Conservation (phyloP, 345 rosid species). For the Eucalyptus regnans region DNA sequence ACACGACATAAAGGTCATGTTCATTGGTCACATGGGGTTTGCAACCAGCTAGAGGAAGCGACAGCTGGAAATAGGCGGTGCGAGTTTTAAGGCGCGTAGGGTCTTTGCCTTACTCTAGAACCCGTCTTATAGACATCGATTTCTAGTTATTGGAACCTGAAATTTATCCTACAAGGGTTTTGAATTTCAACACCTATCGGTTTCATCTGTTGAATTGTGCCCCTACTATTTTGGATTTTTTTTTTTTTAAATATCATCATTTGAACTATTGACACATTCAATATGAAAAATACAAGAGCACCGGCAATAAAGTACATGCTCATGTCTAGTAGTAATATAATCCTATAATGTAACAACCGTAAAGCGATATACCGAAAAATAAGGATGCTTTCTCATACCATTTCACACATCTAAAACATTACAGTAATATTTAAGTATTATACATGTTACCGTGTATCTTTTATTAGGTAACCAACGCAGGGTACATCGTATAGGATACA, state of each 20-base stretch:
- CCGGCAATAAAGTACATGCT: not conserved
- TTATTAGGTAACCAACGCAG: not conserved
- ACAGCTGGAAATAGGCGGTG: not conserved
- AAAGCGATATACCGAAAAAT: not conserved
- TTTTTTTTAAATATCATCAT: not conserved
- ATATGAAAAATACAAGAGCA: not conserved
- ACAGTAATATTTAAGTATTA: not conserved
- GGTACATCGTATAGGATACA: not conserved
- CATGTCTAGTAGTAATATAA: not conserved
- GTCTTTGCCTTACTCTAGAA: not conserved
- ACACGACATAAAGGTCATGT: not conserved
- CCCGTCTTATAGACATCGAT: no score
- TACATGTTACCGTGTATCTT: not conserved
- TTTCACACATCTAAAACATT: not conserved
- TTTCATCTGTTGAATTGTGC: not conserved
- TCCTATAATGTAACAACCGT: not conserved
- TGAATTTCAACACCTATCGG: no score
- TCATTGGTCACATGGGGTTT: not conserved
- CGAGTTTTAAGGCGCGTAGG: not conserved
- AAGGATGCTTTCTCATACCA: not conserved
- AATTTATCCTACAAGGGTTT: fast-evolving
- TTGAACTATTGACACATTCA: not conserved
- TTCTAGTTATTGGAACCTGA: not conserved
- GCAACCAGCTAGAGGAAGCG: not conserved
- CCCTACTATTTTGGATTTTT: not conserved